Conservation (phyloP, 169 alveolate species). For the Plasmodium reichenowi region DNA sequence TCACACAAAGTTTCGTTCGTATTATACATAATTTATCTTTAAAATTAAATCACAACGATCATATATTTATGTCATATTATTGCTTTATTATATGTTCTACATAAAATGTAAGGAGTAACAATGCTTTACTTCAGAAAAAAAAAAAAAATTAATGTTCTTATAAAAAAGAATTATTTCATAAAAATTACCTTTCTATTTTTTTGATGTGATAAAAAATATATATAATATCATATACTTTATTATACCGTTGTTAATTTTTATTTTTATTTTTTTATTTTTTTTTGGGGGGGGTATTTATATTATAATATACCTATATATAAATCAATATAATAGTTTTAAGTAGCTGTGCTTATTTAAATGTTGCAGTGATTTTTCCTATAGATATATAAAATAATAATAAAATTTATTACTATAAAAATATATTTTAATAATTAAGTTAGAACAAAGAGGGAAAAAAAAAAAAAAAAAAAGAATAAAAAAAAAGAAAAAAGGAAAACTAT, state of each 20-base stretch:
- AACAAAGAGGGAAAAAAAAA: neutral
- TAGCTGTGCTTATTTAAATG: too few relatives aligned
- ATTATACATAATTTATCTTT: slow-evolving; percentile 6
- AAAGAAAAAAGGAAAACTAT: neutral
- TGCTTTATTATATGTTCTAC: too few relatives aligned
- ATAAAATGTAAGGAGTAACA: too few relatives aligned
- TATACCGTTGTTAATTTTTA: neutral
- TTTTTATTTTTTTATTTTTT: neutral
- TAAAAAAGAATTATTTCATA: neutral
- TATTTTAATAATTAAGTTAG: neutral
- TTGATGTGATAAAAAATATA: neutral
- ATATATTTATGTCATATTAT: too few relatives aligned
- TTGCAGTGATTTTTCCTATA: too few relatives aligned
- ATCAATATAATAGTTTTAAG: neutral
- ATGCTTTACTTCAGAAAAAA: too few relatives aligned
- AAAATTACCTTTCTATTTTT: neutral
- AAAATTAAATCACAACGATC: too few relatives aligned
- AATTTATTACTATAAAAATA: neutral
- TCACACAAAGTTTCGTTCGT: neutral
- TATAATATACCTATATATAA: neutral
- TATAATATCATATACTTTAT: neutral
- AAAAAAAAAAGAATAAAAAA: neutral
- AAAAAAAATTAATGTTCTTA: neutral
- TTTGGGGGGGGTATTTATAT: neutral
- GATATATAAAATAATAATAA: neutral